Conservation (phyloP, 192 early-diverging fungal species). For the Backusella mclennaniae region DNA sequence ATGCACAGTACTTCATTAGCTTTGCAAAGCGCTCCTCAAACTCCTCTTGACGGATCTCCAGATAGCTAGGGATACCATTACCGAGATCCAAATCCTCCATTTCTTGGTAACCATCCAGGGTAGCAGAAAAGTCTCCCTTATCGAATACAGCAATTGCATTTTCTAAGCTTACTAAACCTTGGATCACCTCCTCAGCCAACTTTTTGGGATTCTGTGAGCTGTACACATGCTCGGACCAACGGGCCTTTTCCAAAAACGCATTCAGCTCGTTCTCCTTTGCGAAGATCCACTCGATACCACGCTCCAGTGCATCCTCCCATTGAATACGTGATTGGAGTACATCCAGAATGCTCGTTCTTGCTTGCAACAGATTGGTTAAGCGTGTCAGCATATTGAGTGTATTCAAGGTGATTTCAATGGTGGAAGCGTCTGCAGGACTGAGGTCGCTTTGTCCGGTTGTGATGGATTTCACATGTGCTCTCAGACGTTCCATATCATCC, state of each 20-base stretch:
- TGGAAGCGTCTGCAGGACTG: constrained; percentile 44
- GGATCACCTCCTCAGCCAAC: constrained; percentile 21
- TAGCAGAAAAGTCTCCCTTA: constrained; percentile 25
- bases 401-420: constrained; percentile 44
- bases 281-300: constrained; percentile 22
- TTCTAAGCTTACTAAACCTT: constrained; percentile 23
- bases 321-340: constrained; percentile 29
- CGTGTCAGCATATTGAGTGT: constrained; percentile 40
- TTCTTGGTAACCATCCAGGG: constrained; percentile 35
- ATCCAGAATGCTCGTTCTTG: constrained; percentile 23
- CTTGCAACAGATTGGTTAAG: constrained; percentile 30
- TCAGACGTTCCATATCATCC: constrained; percentile 44
- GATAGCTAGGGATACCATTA: constrained; percentile 28
- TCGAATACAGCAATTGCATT: constrained; percentile 32
- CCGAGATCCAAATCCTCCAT: constrained; percentile 28
- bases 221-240: constrained; percentile 11
- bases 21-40: constrained; percentile 34
- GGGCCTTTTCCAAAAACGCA: constrained; percentile 24
- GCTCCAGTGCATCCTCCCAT: constrained; percentile 38
- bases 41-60: constrained; percentile 32
- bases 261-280: constrained; percentile 19
- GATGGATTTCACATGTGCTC: constrained; percentile 40
- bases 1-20: constrained; percentile 29
- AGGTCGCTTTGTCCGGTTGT: constrained; percentile 24
- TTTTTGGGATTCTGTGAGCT: constrained; percentile 6